Evolutionary conservation across 1,139 yeast genomes (phyloP).

Genomic region (Saccharomyces uvarum): DNA sequence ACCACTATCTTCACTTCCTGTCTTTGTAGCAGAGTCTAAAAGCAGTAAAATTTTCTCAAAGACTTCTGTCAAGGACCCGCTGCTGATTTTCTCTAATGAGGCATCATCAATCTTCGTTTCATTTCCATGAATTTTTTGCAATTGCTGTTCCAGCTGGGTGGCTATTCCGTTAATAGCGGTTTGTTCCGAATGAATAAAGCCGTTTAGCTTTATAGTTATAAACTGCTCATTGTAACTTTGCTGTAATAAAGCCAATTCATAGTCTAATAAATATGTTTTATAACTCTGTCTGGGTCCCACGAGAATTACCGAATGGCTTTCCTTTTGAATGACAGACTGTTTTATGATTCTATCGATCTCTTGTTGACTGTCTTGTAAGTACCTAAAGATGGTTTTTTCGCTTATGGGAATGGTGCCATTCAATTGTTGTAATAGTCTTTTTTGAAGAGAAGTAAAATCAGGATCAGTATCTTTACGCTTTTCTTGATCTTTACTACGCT

Average conservation of each 20-base stretch:
- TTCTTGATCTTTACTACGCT: not conserved
- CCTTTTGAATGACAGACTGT: conserved; percentile 59
- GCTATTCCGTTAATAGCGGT: conserved; percentile 82
- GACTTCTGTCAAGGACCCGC: conserved; percentile 45
- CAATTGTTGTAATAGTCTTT: conserved; percentile 18
- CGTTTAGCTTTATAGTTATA: conserved; percentile 58
- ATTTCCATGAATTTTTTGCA: conserved; percentile 24
- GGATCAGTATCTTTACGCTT: conserved; percentile 7
- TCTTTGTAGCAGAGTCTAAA: conserved; percentile 34
- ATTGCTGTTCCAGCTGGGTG: conserved; percentile 57
- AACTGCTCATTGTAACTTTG: conserved; percentile 41
- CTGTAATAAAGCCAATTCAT: conserved; percentile 46
- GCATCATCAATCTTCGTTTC: conserved; percentile 2
- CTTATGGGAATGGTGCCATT: conserved; percentile 19
- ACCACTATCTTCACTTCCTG: conserved; percentile 17
- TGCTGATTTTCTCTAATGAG: conserved; percentile 32
- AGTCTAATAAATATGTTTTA: conserved; percentile 57
- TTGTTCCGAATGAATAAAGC: conserved; percentile 63
- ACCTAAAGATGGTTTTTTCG: conserved; percentile 16
- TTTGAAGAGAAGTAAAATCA: conserved; percentile 16
- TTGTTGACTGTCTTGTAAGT: conserved; percentile 19
- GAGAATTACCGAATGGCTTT: conserved; percentile 73
- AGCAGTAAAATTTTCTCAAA: conserved; percentile 43
- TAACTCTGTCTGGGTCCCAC: conserved; percentile 80
- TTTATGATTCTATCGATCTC: conserved; percentile 53